phyloP scores from a whole-genome alignment of 805 yeast species.

The Brettanomyces naardenensis region DNA sequence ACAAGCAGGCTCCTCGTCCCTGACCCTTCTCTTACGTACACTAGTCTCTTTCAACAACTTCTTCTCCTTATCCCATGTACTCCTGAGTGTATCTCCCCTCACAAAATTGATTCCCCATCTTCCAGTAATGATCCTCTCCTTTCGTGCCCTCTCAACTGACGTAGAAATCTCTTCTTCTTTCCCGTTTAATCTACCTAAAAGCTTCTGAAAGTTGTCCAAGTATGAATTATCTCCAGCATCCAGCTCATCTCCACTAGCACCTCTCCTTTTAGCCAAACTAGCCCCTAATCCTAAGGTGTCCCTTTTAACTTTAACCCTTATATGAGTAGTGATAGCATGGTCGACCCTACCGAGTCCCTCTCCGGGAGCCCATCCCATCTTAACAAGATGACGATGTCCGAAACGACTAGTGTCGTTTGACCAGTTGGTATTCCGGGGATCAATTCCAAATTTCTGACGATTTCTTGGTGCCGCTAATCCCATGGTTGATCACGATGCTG shows the following conservation, averaged over 20 bases:
- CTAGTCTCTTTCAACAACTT: conserved; percentile 25
- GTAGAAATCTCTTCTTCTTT: conserved; percentile 58
- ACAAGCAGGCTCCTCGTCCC: conserved; percentile 17
- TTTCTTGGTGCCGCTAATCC: conserved; percentile 76
- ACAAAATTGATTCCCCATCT: conserved; percentile 86
- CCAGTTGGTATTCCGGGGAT: conserved; percentile 94
- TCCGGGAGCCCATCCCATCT: conserved; percentile 91
- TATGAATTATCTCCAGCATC: conserved; percentile 85
- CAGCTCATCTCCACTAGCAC: conserved; percentile 51
- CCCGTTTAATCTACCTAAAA: conserved; percentile 85
- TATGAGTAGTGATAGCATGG: conserved; percentile 69
- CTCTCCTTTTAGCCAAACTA: conserved; percentile 38
- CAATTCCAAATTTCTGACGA: conserved; percentile 81
- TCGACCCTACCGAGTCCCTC: conserved; percentile 69
- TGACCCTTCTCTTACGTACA: conserved; percentile 13
- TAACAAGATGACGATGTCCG: conserved; percentile 79
- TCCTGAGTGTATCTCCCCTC: conserved; percentile 71
- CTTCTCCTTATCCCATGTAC: conserved; percentile 70
- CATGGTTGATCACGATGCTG: too few relatives aligned
- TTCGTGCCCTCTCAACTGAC: conserved; percentile 62
- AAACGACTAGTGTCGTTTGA: conserved; percentile 76
- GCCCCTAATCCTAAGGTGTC: conserved; percentile 90
- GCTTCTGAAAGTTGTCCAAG: conserved; percentile 85
- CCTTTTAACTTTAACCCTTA: conserved; percentile 73
- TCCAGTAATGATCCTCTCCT: conserved; percentile 68